A percentile compares a stretch with the other conserved stretches of the same genome.
phyloP scores from a whole-genome alignment of 2,329 filamentous ascomycete genomes.

The Aspergillus melleus region DNA sequence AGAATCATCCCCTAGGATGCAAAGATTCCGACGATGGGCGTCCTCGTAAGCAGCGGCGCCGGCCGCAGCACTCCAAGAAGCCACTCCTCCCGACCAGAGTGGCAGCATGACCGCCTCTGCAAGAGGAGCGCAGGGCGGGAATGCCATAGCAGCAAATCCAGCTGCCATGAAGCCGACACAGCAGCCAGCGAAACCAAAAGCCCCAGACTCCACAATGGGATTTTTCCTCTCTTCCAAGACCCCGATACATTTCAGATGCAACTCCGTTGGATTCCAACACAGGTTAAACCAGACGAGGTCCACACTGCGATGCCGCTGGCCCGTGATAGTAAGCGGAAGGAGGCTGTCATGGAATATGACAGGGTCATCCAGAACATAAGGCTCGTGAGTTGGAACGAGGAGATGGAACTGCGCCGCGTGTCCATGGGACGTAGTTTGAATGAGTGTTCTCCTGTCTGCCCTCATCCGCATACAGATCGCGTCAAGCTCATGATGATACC shows the following conservation, averaged over 20 bases:
- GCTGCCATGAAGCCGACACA: not conserved
- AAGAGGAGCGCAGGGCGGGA: slow-evolving; percentile 2
- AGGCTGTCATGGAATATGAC: slow-evolving; percentile 3
- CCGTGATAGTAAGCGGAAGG: not conserved
- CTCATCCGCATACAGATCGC: slow-evolving; percentile 3
- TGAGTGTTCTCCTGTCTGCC: slow-evolving; percentile 1
- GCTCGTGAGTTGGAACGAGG: not conserved
- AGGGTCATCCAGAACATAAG: not conserved
- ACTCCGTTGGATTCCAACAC: not conserved
- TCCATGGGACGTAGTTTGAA: slow-evolving; percentile 1
- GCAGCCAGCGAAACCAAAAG: too few relatives aligned
- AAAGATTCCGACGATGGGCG: too few relatives aligned
- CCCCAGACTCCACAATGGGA: not conserved
- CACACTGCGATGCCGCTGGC: slow-evolving; percentile 3
- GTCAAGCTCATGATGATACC: slow-evolving; percentile 4
- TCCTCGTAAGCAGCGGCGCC: too few relatives aligned
- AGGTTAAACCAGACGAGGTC: slow-evolving; percentile 5
- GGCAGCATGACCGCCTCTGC: too few relatives aligned
- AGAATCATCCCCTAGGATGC: too few relatives aligned
- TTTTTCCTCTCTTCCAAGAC: not conserved
- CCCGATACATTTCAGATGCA: slow-evolving; percentile 5
- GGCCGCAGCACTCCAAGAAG: too few relatives aligned
- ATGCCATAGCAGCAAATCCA: not conserved
- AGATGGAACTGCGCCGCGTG: slow-evolving; percentile 5
- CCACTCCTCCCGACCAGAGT: too few relatives aligned